Conservation (phyloP, 495 filamentous ascomycete genomes). For the Aspergillus diversus region DNA sequence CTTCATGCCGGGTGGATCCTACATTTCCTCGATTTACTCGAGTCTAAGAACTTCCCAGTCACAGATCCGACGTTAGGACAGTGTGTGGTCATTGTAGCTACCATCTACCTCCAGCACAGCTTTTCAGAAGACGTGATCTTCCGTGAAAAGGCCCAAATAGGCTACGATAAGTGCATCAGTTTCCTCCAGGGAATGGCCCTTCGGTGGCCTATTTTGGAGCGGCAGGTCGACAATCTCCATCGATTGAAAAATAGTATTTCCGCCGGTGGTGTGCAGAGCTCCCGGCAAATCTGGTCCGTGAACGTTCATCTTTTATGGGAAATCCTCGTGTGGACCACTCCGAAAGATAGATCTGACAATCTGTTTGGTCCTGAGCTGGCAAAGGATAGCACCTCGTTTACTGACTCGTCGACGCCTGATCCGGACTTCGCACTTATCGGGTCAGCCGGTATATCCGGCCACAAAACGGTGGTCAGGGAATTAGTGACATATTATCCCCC, state of each 20-base stretch:
- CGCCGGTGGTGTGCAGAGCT: constrained; percentile 15
- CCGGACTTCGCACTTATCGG: constrained; percentile 14
- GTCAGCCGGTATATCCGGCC: constrained; percentile 15
- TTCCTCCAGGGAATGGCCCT: constrained; percentile 11
- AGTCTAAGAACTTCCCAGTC: constrained; percentile 10
- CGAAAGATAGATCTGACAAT: constrained; percentile 5
- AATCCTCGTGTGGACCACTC: constrained; percentile 1
- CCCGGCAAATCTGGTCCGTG: constrained; percentile 14
- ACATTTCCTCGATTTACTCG: constrained; percentile 12
- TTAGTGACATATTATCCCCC: constrained; percentile 16
- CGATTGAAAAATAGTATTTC: constrained; percentile 13
- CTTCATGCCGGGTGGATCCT: constrained; percentile 16
- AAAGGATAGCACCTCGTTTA: neutral
- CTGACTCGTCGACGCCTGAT: constrained; percentile 7
- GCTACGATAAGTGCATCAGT: constrained; percentile 11
- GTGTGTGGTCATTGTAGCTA: constrained; percentile 11
- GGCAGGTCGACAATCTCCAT: constrained; percentile 16
- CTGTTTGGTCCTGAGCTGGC: constrained; percentile 12
- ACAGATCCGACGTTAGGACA: constrained; percentile 14
- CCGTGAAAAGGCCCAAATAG: constrained; percentile 15
- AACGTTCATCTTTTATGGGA: constrained; percentile 16
- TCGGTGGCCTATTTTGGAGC: constrained; percentile 13
- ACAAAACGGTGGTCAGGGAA: constrained; percentile 15
- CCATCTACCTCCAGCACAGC: constrained; percentile 18
- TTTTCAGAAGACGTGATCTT: constrained; percentile 18